Evolutionary conservation across 2,329 filamentous ascomycete species (phyloP), one percentile per base, ranked within the genome.

Genomic region (Cladosporium sp.): DNA sequence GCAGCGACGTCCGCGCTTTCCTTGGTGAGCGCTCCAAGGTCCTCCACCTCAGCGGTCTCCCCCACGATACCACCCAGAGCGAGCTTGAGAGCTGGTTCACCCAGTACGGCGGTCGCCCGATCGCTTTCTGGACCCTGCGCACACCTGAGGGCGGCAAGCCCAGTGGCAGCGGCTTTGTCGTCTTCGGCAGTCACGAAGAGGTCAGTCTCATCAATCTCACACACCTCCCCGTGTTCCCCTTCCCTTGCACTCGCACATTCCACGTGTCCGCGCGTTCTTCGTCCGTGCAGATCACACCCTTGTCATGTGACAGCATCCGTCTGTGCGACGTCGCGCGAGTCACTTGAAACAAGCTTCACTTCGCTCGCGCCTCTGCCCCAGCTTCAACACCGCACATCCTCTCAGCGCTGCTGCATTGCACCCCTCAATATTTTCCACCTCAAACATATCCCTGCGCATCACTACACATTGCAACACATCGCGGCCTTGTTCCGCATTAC

Each of bases 41-140:
- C 37, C 82, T 98, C 52, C 93, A 98, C 72, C 92, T 98, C 85
- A 95, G 91, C 65, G 93, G 93, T 45, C 80, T 98, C 49, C 93
- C 93, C 42, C 93, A 98, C 69, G 93, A 98, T 65, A 98, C 93
- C 34, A 98, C 93, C 1, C 93, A 98, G 74, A 97, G 92, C 3
- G 93, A 98, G 75, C 81, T 98, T 19, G 93, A 98, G 76, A 96
- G 91, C 74, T 98, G 93, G 93, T 98, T 97, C 69, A 98, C 93
- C 31, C 93, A 98, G 72, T 98, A 95, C 68, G 93, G 93, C 59
- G 93, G 93, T 46, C 87, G 93, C 41, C 93, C 93, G 31, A 98
- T 98, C 74, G 93, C 93, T 16, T 98, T 98, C 75, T 98, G 93
- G 93, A 98, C 93, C 14, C 80, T 98, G 46, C 87, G 92, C 57